These are phyloP conservation scores for Stachybotrys chartarum DNA, from an alignment of 2,329 filamentous ascomycete species.

Conservation along the genomic window DNA sequence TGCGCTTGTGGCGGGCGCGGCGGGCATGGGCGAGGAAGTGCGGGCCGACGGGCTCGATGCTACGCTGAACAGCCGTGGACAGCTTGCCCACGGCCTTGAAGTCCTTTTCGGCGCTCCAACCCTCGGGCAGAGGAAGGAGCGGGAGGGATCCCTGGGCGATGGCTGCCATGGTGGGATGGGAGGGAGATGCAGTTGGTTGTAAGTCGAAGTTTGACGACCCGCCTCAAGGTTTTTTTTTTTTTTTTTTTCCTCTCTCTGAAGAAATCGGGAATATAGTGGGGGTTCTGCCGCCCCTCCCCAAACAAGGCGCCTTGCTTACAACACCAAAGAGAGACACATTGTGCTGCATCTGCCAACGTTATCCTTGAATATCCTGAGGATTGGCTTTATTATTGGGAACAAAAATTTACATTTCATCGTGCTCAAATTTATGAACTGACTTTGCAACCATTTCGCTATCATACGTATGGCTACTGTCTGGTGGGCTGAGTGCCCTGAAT, in stretches of 20 bases:
- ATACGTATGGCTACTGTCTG: too few relatives aligned
- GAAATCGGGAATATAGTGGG: not conserved
- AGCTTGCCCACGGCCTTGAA: constrained; percentile 80
- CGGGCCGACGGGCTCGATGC: constrained; percentile 91
- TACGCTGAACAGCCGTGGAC: constrained; percentile 72
- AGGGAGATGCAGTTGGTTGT: constrained; percentile 9
- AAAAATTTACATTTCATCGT: too few relatives aligned
- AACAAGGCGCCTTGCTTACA: not conserved
- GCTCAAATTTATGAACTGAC: too few relatives aligned
- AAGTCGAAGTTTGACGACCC: constrained; percentile 1
- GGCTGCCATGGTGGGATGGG: constrained; percentile 50
- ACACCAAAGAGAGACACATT: not conserved
- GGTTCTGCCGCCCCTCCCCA: not conserved
- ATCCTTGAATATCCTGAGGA: too few relatives aligned
- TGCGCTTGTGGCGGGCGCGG: constrained; percentile 91
- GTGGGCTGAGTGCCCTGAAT: too few relatives aligned
- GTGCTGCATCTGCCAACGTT: too few relatives aligned
- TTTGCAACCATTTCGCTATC: too few relatives aligned
- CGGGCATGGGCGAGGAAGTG: constrained; percentile 97
- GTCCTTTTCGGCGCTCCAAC: constrained; percentile 83
- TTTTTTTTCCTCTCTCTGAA: not conserved
- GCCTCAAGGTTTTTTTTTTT: not conserved
- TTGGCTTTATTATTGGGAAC: too few relatives aligned
- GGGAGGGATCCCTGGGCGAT: constrained; percentile 54
- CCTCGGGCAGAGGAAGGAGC: constrained; percentile 69